Evolutionary conservation across 1,284 basidiomycete species (phyloP), one percentile per base, ranked within the genome.

Genomic region (Melanopsichium pennsylvanicum): DNA sequence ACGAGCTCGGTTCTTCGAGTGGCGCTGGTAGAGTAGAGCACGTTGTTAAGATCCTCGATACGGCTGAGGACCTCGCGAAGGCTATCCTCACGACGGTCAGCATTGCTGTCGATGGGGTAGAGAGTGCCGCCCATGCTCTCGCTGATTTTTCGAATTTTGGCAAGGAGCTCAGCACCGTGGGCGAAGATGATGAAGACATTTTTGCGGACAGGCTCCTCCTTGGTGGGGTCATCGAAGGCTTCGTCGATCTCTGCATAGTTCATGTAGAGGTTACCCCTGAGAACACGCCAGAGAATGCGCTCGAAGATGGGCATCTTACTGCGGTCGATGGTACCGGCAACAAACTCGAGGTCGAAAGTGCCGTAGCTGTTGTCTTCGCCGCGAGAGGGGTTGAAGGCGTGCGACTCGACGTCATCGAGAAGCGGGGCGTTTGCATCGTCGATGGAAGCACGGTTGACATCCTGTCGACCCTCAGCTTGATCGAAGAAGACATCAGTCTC

Each of bases 181-280:
- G 95, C 96, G 79, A 99, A 99, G 82, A 99, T 97, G 84, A 99
- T 96, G 84, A 99, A 99, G 36, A 98, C 96, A 74, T 97, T 94
- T 86, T 98, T 99, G 61, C 62, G 72, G 19, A 80, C 71, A 19
- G 78, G 74, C 46, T 78, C 75, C 19, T 80, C 82, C 2, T 89
- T 90, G 36, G 85, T 85, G 13, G 93, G 89, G 78, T 97, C 91
- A 56, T 93, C 86, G 78, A 98, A 97, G 2, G 93, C 90, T 75
- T 95, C 91, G 36, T 87, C 87, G 75, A 99, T 98, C 83, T 98
- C 94, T 68, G 82, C 80, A 83, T 97, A 93, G 84, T 98, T 98
- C 94, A 98, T 97, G 85, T 97, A 99, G 26, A 99, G 85, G 82
- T 99, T 98, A 50, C 96, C 96, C 64, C 96, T 90, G 23, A 98